These are phyloP conservation scores for Fraxinus latifolia DNA, from an alignment of 305 asterid genomes.

Conservation along the genomic window DNA sequence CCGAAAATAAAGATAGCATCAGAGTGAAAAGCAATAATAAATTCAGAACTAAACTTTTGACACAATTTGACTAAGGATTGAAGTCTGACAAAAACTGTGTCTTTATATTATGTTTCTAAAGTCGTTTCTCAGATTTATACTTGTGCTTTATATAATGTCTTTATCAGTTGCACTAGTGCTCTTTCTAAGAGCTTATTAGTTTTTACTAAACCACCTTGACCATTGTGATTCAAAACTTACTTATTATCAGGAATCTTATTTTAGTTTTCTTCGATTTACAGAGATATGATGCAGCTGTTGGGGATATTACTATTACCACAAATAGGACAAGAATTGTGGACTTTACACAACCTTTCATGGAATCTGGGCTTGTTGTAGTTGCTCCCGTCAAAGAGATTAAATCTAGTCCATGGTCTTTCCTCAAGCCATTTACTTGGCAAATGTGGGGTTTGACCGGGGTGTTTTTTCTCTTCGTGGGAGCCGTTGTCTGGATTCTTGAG, in stretches of 20 bases:
- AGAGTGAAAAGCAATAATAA: not conserved
- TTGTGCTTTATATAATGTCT: not conserved
- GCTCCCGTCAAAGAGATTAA: slow-evolving; percentile 39
- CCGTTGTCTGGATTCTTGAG: slow-evolving; percentile 67
- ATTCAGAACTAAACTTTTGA: not conserved
- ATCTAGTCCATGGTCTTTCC: slow-evolving; percentile 56
- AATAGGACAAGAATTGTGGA: slow-evolving; percentile 55
- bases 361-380: slow-evolving; percentile 56
- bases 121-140: not conserved
- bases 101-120: not conserved
- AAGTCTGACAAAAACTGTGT: not conserved
- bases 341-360: slow-evolving; percentile 55
- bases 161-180: not conserved
- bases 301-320: slow-evolving; percentile 55
- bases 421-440: slow-evolving; percentile 54
- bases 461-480: slow-evolving; percentile 54
- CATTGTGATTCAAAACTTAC: not conserved
- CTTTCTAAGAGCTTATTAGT: not conserved
- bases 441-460: slow-evolving; percentile 53
- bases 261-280: slow-evolving; percentile 13
- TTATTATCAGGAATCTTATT: not conserved
- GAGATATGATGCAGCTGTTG: slow-evolving; percentile 56
- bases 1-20: not conserved
- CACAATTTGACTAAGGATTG: not conserved
- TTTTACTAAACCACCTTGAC: not conserved